Base-by-base conservation (phyloP, 345 rosid genomes). In the Citropsis articulata region DNA sequence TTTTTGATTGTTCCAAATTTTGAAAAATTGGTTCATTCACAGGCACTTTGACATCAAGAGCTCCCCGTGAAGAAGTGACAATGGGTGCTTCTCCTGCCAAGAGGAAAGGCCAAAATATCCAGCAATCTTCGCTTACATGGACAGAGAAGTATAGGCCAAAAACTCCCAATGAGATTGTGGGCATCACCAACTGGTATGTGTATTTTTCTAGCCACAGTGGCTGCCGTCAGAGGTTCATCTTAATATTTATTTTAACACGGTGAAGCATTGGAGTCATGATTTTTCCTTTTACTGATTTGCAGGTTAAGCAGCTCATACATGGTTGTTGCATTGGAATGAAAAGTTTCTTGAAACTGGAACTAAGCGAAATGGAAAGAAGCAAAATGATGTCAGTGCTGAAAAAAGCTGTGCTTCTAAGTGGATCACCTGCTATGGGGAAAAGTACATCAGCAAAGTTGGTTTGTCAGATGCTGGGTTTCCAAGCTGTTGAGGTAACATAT, bases 401-500 rank as follows among this genome's bases (percentile, higher is more conserved):
- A 80, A 95, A 95, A 79, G 98, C 95, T 77, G 91, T 92, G 59
- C 89, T 95, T 71, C 85, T 95, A 79, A 90, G 97, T 75, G 99
- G 99, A 87, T 80, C 97, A 72, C 99, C 99, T 56, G 99, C 98
- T 69, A 93, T 92, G 78, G 98, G 99, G 81, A 95, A 95, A 88
- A 95, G 98, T 75, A 90, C 98, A 14, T 83, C 98, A 48, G 99
- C 95, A 75, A 93, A 92, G 87, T 86, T 95, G 90, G 94, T 93
- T 81, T 77, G 91, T 84, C 88, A 90, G 89, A 93, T 93, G 98
- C 90, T 93, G 55, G 97, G 97, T 85, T 91, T 95, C 84, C 98
- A 91, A 78, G 88, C 94, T 72, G 86, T 93, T 85, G 99, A 95
- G 99, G 99, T 91, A 72, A 76, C 72, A 36, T 76, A 31, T 69